Conservation (phyloP, 225 moss, liverwort and hornwort species). For the Rhytidiadelphus loreus region DNA sequence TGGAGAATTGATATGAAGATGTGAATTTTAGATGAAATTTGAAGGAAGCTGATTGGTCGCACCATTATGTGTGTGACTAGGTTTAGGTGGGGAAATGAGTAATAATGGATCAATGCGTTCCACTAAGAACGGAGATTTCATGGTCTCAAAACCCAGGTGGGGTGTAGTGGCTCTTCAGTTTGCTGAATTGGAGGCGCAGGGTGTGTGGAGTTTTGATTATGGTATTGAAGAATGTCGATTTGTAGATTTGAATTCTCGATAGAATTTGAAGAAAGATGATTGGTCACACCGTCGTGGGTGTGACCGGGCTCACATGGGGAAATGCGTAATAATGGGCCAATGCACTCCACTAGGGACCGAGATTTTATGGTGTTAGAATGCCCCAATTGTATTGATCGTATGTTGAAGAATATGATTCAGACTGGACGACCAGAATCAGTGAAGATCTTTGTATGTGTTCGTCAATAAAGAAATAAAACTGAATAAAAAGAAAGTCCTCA, state of each 20-base stretch:
- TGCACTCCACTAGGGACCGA: neutral
- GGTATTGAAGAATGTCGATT: neutral
- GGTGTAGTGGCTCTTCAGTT: neutral
- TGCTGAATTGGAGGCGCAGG: neutral
- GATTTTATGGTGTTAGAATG: neutral
- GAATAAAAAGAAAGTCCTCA: too few species aligned
- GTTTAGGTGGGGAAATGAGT: neutral
- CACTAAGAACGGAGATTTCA: neutral
- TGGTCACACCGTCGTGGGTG: neutral
- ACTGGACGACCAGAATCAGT: neutral
- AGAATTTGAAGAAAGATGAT: neutral
- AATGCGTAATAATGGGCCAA: neutral
- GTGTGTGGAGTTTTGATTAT: neutral
- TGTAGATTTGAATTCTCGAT: neutral
- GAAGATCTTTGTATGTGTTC: neutral
- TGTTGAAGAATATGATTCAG: neutral
- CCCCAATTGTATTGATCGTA: neutral
- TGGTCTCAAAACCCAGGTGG: neutral
- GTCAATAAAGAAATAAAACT: neutral
- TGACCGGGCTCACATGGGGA: neutral
- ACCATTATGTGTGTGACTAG: neutral
- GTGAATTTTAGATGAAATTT: neutral
- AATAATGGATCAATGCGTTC: neutral
- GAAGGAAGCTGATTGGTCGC: neutral
- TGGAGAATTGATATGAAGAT: neutral